Evolutionary conservation across 2,329 filamentous ascomycete genomes (phyloP).

Genomic region (Didymella lethalis): DNA sequence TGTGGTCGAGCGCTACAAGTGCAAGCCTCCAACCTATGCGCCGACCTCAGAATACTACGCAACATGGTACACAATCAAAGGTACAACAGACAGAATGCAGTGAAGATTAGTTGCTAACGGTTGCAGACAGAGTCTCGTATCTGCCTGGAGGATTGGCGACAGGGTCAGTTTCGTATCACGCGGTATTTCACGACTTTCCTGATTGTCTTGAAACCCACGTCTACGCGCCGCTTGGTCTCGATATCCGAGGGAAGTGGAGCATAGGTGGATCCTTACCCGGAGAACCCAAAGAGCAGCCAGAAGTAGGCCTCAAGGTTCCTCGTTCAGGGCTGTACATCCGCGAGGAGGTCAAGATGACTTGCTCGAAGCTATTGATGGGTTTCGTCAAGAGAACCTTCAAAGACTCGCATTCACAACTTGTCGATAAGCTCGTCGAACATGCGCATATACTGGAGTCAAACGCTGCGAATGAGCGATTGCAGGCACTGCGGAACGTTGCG

Average conservation of each 20-base stretch:
- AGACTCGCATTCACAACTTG: conserved; percentile 74
- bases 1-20: conserved; percentile 74
- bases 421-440: conserved; percentile 60
- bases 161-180: conserved; percentile 78
- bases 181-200: conserved; percentile 78
- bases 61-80: conserved; percentile 71
- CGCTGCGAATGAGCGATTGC: conserved; percentile 45
- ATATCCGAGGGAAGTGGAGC: conserved; percentile 80
- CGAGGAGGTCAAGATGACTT: conserved; percentile 86
- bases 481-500: conserved; percentile 40
- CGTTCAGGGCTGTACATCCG: conserved; percentile 76
- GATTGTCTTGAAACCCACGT: conserved; percentile 81
- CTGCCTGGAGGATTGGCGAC: conserved; percentile 71
- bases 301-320: conserved; percentile 72
- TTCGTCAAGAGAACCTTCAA: conserved; percentile 87
- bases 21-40: conserved; percentile 71
- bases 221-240: conserved; percentile 81
- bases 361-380: conserved; percentile 75
- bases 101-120: conserved; percentile 15
- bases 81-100: conserved; percentile 24
- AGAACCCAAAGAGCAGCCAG: conserved; percentile 70
- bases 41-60: conserved; percentile 74
- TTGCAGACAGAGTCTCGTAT: conserved; percentile 74
- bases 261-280: conserved; percentile 75
- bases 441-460: conserved; percentile 48